Conservation (phyloP, 2,329 filamentous ascomycete species). For the Exophiala lecanii-corni region DNA sequence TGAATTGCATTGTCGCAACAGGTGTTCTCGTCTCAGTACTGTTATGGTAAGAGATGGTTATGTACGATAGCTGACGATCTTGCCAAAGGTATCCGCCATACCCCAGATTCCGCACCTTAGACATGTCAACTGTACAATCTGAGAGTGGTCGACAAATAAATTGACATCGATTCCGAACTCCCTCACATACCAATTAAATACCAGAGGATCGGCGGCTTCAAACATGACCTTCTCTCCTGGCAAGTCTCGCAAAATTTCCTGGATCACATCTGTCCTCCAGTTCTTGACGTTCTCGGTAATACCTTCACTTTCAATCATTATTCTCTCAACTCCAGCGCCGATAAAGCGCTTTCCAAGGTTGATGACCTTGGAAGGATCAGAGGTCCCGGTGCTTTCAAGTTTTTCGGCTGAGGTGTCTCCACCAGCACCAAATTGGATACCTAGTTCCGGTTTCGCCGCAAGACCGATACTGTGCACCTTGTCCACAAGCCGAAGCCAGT, state of each 20-base stretch:
- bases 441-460: slow-evolving; percentile 52
- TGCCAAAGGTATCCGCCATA: slow-evolving; percentile 53
- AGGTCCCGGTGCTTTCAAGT: slow-evolving; percentile 46
- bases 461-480: slow-evolving; percentile 45
- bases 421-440: slow-evolving; percentile 55
- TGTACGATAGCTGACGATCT: slow-evolving; percentile 42
- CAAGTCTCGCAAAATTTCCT: slow-evolving; percentile 48
- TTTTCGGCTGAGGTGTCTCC: slow-evolving; percentile 48
- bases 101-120: slow-evolving; percentile 52
- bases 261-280: slow-evolving; percentile 55
- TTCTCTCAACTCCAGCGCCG: slow-evolving; percentile 48
- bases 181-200: slow-evolving; percentile 54
- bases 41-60: too few relatives aligned
- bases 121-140: slow-evolving; percentile 53
- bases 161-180: slow-evolving; percentile 56
- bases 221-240: slow-evolving; percentile 54
- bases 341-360: slow-evolving; percentile 49
- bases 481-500: slow-evolving; percentile 51
- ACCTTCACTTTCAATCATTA: slow-evolving; percentile 58
- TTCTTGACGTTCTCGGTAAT: slow-evolving; percentile 54
- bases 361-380: slow-evolving; percentile 47
- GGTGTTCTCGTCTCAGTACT: too few relatives aligned
- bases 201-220: slow-evolving; percentile 52
- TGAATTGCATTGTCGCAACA: too few relatives aligned
- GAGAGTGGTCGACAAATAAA: slow-evolving; percentile 54